These are phyloP conservation scores for Blepharisma stoltei DNA, from an alignment of 73 alveolate genomes.

Conservation along the genomic window DNA sequence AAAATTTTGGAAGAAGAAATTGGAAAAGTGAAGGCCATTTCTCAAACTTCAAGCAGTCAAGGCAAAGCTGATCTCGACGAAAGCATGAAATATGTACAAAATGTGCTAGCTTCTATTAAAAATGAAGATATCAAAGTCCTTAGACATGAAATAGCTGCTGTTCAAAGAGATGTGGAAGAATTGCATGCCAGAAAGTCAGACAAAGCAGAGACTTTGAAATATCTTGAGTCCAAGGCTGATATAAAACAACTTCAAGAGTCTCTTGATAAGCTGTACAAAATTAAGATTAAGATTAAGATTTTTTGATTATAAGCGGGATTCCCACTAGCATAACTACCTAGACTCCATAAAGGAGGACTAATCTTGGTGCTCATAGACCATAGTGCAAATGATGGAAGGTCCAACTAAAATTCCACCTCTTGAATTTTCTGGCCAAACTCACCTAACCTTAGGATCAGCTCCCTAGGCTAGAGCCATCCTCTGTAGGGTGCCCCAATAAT, in stretches of 20 bases:
- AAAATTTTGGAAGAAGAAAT: conserved; percentile 34
- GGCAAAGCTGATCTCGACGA: conserved; percentile 25
- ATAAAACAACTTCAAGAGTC: not conserved
- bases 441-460: too few relatives aligned
- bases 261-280: conserved; percentile 10
- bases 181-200: not conserved
- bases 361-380: too few relatives aligned
- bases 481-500: too few relatives aligned
- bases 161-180: conserved; percentile 28
- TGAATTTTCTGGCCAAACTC: too few relatives aligned
- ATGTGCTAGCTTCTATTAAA: not conserved
- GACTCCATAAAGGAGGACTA: too few relatives aligned
- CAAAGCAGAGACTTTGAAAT: not conserved
- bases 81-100: conserved; percentile 16
- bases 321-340: too few relatives aligned
- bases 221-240: not conserved
- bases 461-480: too few relatives aligned
- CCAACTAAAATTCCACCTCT: too few relatives aligned
- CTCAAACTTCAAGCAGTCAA: conserved; percentile 19
- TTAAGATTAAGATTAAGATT: not conserved
- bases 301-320: too few relatives aligned
- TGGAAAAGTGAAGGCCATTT: conserved; percentile 30
- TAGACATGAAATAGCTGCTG: not conserved
- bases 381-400: too few relatives aligned
- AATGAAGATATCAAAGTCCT: conserved; percentile 3